A percentile compares a stretch with the other conserved stretches of the same genome.
These are phyloP conservation scores for Zostera marina DNA, from an alignment of 116 monocot species.

Conservation along the genomic window DNA sequence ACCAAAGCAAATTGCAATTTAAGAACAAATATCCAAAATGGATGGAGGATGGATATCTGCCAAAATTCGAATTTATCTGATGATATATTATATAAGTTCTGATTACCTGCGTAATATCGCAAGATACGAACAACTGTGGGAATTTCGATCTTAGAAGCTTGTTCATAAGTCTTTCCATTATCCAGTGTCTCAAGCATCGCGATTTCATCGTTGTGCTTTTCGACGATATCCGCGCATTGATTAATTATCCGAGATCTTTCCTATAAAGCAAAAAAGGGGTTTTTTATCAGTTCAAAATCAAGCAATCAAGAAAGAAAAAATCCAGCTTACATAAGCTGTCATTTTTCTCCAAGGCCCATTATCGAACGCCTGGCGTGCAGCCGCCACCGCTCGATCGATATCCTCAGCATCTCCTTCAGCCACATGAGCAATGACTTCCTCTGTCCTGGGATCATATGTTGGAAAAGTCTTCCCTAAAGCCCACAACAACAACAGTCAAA, in stretches of 20 bases:
- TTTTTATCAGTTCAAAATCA: not conserved
- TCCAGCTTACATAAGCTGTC: conserved; percentile 16
- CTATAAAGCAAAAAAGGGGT: not conserved
- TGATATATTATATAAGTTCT: too few relatives aligned
- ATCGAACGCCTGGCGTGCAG: conserved; percentile 24
- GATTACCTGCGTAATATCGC: conserved; percentile 73
- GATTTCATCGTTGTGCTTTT: conserved; percentile 74
- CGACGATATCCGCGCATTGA: conserved; percentile 21
- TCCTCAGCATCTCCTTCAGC: conserved; percentile 18
- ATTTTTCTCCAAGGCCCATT: conserved; percentile 26
- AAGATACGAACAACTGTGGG: conserved; percentile 51
- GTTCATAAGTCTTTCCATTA: conserved; percentile 77
- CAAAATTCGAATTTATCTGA: too few relatives aligned
- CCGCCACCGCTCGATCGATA: conserved; percentile 14
- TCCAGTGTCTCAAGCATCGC: conserved; percentile 93
- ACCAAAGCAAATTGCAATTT: too few relatives aligned
- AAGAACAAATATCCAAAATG: too few relatives aligned
- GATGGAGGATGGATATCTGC: too few relatives aligned
- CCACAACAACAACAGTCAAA: not conserved
- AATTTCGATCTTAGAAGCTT: conserved; percentile 42
- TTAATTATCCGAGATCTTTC: conserved; percentile 6
- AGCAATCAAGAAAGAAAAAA: not conserved
- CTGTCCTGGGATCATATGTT: conserved; percentile 21
- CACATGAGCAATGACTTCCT: conserved; percentile 18
- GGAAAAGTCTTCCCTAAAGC: conserved; percentile 23